A percentile compares a stretch with the other conserved stretches of the same genome.
phyloP scores from a whole-genome alignment of 192 early-diverging fungal genomes.

The Backusella parvicylindrica region DNA sequence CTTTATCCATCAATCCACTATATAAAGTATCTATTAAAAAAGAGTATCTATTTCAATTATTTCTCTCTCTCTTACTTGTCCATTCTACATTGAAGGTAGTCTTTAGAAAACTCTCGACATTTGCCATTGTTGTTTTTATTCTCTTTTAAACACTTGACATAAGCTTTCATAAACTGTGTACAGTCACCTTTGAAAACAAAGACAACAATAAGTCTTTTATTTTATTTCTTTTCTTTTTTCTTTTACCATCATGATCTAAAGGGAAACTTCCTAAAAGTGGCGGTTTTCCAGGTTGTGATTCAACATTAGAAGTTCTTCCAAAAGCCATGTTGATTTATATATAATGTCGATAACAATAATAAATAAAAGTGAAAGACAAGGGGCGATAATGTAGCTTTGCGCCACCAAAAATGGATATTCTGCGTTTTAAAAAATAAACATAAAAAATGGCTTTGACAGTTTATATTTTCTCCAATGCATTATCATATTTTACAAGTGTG shows the following conservation, averaged over 20 bases:
- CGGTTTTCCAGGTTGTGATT: slow-evolving; percentile 60
- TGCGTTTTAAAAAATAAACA: background rate
- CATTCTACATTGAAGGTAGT: slow-evolving; percentile 91
- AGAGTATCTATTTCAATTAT: background rate
- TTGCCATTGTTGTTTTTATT: slow-evolving; percentile 66
- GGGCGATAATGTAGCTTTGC: background rate
- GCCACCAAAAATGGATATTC: background rate
- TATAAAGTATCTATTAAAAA: slow-evolving; percentile 8
- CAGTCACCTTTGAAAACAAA: slow-evolving; percentile 67
- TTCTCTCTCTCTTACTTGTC: slow-evolving; percentile 57
- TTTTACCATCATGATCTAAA: slow-evolving; percentile 74
- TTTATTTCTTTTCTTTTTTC: background rate
- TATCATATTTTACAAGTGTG: background rate
- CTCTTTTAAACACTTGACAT: slow-evolving; percentile 73
- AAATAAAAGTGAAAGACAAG: background rate
- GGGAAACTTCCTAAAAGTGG: slow-evolving; percentile 91
- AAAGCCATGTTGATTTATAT: slow-evolving; percentile 60
- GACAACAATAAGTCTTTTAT: background rate
- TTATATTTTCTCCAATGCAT: background rate
- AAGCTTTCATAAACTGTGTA: slow-evolving; percentile 71
- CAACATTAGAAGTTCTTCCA: slow-evolving; percentile 66
- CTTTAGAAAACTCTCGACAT: slow-evolving; percentile 72
- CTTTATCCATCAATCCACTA: slow-evolving; percentile 66
- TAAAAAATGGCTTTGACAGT: background rate
- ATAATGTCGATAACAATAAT: background rate